Conservation (phyloP, 495 filamentous ascomycete species). For the Bacidia gigantensis region DNA sequence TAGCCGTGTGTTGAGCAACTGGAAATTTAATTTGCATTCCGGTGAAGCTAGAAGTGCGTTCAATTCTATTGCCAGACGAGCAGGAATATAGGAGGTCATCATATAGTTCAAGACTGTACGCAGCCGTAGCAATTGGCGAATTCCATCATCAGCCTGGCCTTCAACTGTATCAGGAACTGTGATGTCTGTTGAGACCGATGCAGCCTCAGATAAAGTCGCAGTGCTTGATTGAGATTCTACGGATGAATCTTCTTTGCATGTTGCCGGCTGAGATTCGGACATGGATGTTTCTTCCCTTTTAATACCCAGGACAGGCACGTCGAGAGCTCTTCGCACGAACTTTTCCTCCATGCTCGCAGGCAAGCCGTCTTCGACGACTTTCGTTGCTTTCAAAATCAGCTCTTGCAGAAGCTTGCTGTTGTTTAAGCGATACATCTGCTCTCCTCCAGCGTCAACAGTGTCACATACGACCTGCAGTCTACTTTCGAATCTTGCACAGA, state of each 20-base stretch:
- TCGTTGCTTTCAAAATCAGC: constrained; percentile 55
- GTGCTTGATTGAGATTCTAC: constrained; percentile 32
- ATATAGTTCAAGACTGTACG: constrained; percentile 68
- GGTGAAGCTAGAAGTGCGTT: constrained; percentile 33
- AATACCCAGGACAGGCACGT: constrained; percentile 55
- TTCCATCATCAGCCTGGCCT: constrained; percentile 24
- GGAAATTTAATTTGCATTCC: constrained; percentile 48
- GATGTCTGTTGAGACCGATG: constrained; percentile 23
- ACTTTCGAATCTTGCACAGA: constrained; percentile 28
- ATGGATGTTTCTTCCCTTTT: constrained; percentile 30
- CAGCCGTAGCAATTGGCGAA: constrained; percentile 53
- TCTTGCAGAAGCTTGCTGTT: constrained; percentile 52
- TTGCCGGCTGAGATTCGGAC: constrained; percentile 22
- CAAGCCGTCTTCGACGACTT: constrained; percentile 49
- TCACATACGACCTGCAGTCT: constrained; percentile 61
- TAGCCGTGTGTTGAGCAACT: constrained; percentile 53
- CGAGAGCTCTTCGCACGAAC: constrained; percentile 63
- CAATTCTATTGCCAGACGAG: constrained; percentile 34
- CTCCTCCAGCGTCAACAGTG: constrained; percentile 63
- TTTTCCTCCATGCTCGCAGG: constrained; percentile 76
- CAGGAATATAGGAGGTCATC: constrained; percentile 52
- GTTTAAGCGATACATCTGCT: constrained; percentile 67
- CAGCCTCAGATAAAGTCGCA: constrained; percentile 20
- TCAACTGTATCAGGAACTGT: constrained; percentile 20
- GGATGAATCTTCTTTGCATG: constrained; percentile 22